phyloP scores from a whole-genome alignment of 1,284 basidiomycete species.

The Athelia sp. region DNA sequence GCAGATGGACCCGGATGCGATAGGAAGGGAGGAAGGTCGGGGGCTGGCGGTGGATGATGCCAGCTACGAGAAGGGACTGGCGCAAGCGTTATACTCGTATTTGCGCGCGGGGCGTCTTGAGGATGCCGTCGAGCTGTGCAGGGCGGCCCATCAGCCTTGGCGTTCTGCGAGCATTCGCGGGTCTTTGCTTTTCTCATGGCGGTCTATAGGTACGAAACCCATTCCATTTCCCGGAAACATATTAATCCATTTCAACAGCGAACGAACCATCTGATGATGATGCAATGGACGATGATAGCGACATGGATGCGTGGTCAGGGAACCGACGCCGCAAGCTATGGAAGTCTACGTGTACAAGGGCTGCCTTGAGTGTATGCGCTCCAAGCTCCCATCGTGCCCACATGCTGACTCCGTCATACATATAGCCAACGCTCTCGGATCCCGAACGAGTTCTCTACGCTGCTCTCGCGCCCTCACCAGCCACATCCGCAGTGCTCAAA shows the following conservation, averaged over 20 bases:
- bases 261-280: conserved; percentile 48
- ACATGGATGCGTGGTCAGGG: conserved; percentile 55
- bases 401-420: not conserved
- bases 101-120: conserved; percentile 80
- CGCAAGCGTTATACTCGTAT: conserved; percentile 73
- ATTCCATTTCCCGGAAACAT: not conserved
- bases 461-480: conserved; percentile 73
- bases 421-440: conserved; percentile 61
- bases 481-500: conserved; percentile 73
- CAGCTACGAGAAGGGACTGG: conserved; percentile 72
- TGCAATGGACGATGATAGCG: conserved; percentile 42
- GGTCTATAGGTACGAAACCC: conserved; percentile 47
- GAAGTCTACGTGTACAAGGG: conserved; percentile 79
- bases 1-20: conserved; percentile 74
- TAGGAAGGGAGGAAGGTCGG: conserved; percentile 47
- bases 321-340: conserved; percentile 75
- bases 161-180: conserved; percentile 83
- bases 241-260: too few species aligned
- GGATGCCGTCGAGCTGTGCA: conserved; percentile 79
- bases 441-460: conserved; percentile 86
- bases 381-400: not conserved
- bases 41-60: conserved; percentile 68
- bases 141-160: conserved; percentile 87
- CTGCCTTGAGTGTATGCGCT: conserved; percentile 67
- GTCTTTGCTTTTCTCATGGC: conserved; percentile 72